Conservation (phyloP, 495 filamentous ascomycete species). For the Lophiotrema nucula region DNA sequence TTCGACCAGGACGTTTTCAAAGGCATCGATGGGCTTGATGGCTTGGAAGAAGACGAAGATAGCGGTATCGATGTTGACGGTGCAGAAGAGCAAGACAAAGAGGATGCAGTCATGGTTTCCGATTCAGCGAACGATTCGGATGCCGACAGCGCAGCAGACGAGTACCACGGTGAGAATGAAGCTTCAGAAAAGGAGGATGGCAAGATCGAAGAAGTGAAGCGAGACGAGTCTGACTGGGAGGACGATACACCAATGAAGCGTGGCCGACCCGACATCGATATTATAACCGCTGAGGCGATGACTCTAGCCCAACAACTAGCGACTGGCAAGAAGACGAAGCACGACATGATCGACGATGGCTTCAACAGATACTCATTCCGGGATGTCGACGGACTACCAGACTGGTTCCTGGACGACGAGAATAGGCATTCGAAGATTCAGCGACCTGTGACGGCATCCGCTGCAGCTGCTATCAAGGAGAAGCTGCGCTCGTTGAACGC, state of each 20-base stretch:
- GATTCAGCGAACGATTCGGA: conserved; percentile 45
- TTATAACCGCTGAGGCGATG: conserved; percentile 99
- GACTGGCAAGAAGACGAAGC: conserved; percentile 72
- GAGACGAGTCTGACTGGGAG: conserved; percentile 65
- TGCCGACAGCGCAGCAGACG: conserved; percentile 37
- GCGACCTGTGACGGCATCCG: conserved; percentile 85
- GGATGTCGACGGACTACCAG: conserved; percentile 88
- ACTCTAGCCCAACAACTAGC: conserved; percentile 92
- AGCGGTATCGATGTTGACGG: conserved; percentile 53
- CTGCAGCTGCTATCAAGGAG: conserved; percentile 89
- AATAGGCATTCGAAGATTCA: conserved; percentile 74
- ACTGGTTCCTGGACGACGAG: conserved; percentile 98
- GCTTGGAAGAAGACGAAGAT: conserved; percentile 49
- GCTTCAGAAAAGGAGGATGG: conserved; percentile 36
- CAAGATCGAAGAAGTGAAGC: conserved; percentile 54
- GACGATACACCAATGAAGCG: conserved; percentile 56
- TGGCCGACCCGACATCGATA: conserved; percentile 76
- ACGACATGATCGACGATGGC: conserved; percentile 80
- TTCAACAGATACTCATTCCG: conserved; percentile 93
- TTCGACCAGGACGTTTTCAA: conserved; percentile 96
- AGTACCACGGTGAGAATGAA: conserved; percentile 44
- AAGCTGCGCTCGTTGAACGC: conserved; percentile 93
- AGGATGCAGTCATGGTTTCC: not conserved
- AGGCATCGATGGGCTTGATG: conserved; percentile 62
- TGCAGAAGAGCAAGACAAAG: conserved; percentile 25